Evolutionary conservation across 345 rosid genomes (phyloP), one percentile per base, ranked within the genome.

Genomic region (Anastatica hierochuntica): DNA sequence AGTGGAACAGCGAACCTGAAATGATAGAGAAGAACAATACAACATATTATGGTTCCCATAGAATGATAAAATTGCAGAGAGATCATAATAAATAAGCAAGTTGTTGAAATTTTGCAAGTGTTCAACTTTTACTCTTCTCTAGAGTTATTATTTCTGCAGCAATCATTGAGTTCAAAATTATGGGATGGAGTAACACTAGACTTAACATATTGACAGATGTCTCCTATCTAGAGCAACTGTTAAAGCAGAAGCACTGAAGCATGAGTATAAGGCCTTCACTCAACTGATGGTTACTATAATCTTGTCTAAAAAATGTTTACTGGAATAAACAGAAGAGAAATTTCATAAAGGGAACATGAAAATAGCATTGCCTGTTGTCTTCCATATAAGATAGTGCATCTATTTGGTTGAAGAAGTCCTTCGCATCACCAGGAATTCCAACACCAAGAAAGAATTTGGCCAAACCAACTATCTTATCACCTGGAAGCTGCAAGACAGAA

Each of bases 391-490:
- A 81, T 56, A 94, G 74, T 12, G 99, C 83, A 53, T 84, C 85
- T 33, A 94, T 68, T 75, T 88, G 99, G 68, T 72, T 74, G 75
- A 79, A 85, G 49, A 94, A 71, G 66, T 88, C 95, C 61, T 82
- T 80, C 49, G 81, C 76, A 74, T 82, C 97, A 43, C 97, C 89
- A 53, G 95, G 95, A 79, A 78, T 67, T 67, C 92, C 97, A 68
- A 88, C 63, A 46, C 87, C 80, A 42, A 94, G 94, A 62, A 94
- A 72, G 72, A 82, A 88, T 66, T 77, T 88, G 18, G 95, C 95
- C 75, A 94, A 58, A 54, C 97, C 95, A 70, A 85, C 70, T 43
- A 85, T 68, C 63, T 73, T 79, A 64, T 82, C 89, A 34, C 79
- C 80, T 23, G 89, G 84, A 56, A 88, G 77, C 99, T 94, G 82